Conservation (phyloP, 2,329 filamentous ascomycete genomes). For the Leptosphaerulina australis region DNA sequence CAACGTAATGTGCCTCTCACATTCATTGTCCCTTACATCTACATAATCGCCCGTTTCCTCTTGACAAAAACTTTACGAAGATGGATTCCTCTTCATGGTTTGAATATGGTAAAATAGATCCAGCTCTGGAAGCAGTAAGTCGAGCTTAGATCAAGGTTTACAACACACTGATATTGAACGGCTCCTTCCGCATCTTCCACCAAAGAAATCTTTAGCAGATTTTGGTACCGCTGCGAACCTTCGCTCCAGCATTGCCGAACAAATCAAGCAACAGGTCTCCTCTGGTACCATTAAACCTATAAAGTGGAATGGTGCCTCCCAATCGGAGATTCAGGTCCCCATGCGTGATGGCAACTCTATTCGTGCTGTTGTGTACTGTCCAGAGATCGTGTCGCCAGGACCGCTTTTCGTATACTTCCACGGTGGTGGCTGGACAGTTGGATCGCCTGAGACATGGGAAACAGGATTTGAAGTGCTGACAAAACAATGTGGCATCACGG, state of each 20-base stretch:
- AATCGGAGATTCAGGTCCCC: constrained; percentile 23
- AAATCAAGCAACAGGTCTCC: constrained; percentile 9
- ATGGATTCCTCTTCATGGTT: constrained; percentile 21
- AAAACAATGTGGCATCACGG: not conserved
- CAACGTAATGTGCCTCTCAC: no score
- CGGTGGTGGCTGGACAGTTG: not conserved
- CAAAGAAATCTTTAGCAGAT: constrained; percentile 15
- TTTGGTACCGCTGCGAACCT: not conserved
- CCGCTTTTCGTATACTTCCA: constrained; percentile 23
- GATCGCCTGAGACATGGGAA: not conserved
- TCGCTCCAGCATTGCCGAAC: constrained; percentile 3
- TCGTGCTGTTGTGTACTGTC: constrained; percentile 15
- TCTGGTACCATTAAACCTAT: constrained; percentile 14
- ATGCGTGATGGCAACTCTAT: constrained; percentile 14
- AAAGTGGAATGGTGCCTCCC: constrained; percentile 17
- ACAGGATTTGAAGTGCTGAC: not conserved
- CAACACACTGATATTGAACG: not conserved
- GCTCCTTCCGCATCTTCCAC: constrained; percentile 17
- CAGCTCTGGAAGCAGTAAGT: constrained; percentile 21
- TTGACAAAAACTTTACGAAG: no score
- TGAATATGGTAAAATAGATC: constrained; percentile 22
- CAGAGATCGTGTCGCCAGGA: not conserved
- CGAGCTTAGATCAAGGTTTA: not conserved
- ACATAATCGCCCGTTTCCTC: no score
- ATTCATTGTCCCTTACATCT: no score